A percentile compares a stretch with the other conserved stretches of the same genome.
These are phyloP conservation scores for Lecanicillium sp. DNA, from an alignment of 2,329 filamentous ascomycete species.

Conservation along the genomic window DNA sequence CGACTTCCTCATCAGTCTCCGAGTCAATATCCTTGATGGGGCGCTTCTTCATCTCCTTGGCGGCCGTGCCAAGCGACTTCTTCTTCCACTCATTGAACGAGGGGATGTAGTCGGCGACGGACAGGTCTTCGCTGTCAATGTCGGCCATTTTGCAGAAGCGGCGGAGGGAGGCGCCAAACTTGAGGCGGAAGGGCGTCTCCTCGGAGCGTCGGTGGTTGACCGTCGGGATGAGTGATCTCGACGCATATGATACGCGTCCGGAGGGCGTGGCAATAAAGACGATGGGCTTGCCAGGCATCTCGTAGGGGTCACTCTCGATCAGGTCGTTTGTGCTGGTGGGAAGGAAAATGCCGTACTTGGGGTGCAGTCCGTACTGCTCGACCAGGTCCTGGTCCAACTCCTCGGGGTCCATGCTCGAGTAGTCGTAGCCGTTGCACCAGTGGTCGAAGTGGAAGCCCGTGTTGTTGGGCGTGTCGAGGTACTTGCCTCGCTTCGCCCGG, in stretches of 20 bases:
- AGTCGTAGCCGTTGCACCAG: constrained; percentile 48
- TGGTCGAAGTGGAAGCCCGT: constrained; percentile 50
- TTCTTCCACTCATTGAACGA: constrained; percentile 28
- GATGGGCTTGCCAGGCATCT: constrained; percentile 41
- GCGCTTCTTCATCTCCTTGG: constrained; percentile 27
- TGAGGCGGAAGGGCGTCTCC: constrained; percentile 28
- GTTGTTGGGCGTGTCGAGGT: constrained; percentile 47
- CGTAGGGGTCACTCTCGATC: constrained; percentile 33
- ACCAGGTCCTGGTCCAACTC: constrained; percentile 48
- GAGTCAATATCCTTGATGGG: constrained; percentile 24
- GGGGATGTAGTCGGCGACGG: constrained; percentile 27
- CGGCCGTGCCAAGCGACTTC: constrained; percentile 31
- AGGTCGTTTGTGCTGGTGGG: constrained; percentile 40
- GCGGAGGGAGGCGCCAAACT: constrained; percentile 29
- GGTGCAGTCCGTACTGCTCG: constrained; percentile 45
- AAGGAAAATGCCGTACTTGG: constrained; percentile 47
- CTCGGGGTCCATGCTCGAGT: constrained; percentile 39
- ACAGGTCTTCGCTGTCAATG: constrained; percentile 29
- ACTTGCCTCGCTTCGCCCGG: constrained; percentile 47
- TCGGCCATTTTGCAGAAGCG: constrained; percentile 32
- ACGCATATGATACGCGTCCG: constrained; percentile 43
- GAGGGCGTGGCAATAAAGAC: constrained; percentile 43
- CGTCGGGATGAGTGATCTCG: constrained; percentile 36
- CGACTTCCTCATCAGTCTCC: constrained; percentile 20
- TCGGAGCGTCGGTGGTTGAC: constrained; percentile 28